Evolutionary conservation across 805 yeast species (phyloP), one percentile per base, ranked within the genome.

Genomic region (Hemisphaericaspora nanyangensis): DNA sequence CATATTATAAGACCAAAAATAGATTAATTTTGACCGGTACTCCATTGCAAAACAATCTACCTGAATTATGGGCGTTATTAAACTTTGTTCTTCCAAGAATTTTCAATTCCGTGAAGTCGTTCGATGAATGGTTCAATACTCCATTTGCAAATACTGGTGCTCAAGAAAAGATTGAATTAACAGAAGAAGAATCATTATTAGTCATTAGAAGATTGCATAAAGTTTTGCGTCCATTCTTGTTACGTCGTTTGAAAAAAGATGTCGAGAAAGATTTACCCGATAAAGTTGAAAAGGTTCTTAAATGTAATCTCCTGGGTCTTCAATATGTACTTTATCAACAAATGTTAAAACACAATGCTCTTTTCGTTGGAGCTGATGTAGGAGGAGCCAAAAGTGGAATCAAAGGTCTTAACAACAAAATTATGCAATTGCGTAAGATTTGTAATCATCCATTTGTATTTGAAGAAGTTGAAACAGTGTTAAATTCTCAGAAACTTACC

Each of bases 71-170:
- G 95, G 91, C 95, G 0, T 69, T 85, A 46, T 65, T 85, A 52
- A 85, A 85, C 57, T 85, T 85, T 51, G 91, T 84, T 16, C 71
- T 85, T 45, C 95, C 95, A 6, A 82, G 84, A 52, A 82, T 85
- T 58, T 85, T 85, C 72, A 85, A 85, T 54, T 85, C 93, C 26
- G 93, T 83, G 8, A 83, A 85, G 54, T 81, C 91, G 6, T 85
- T 85, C 55, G 93, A 85, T 55, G 95, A 85, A 55, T 85, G 95
- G 95, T 85, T 85, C 56, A 85, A 85, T 54, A 85, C 95, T 0
- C 95, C 95, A 5, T 85, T 85, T 63, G 91, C 90, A 4, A 85
- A 83, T 47, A 80, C 93, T 13, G 95, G 95, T 42, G 70, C 80
- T 12, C 91, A 83, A 58, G 95, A 85, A 51, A 82, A 82, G 58